A percentile compares a stretch with the other conserved stretches of the same genome.
Evolutionary conservation across 257 asterid genomes (phyloP).

Genomic region (Solanum pinnatisectum): DNA sequence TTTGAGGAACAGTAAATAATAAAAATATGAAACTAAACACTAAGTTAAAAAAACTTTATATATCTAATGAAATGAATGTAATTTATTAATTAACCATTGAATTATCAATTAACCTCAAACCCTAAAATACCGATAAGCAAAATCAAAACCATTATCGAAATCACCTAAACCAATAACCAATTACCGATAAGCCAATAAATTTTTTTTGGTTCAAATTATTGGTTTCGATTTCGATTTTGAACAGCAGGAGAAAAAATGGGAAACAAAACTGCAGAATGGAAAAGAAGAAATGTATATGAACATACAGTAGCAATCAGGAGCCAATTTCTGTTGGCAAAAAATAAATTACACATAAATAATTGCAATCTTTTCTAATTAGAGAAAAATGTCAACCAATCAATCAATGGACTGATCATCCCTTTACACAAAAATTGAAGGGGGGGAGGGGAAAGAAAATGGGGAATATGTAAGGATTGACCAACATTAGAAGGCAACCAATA

Average conservation of each 20-base stretch:
- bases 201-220: background rate
- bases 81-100: too few species aligned
- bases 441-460: conserved; percentile 23
- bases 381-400: conserved; percentile 37
- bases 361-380: background rate
- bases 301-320: background rate
- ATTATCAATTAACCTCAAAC: background rate
- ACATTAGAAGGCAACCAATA: conserved; percentile 43
- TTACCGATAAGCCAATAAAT: too few species aligned
- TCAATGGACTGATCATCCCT: conserved; percentile 84
- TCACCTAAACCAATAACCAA: background rate
- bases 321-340: background rate
- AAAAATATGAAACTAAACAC: background rate
- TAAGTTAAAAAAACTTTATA: background rate
- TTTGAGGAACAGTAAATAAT: background rate
- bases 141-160: background rate
- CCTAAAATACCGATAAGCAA: background rate
- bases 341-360: background rate
- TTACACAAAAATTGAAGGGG: conserved; percentile 85
- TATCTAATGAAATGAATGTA: background rate
- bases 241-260: background rate
- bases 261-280: background rate
- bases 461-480: conserved; percentile 41
- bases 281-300: background rate
- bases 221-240: background rate